A percentile compares a stretch with the other conserved stretches of the same genome.
Evolutionary conservation across 129 eudicot species (phyloP).

Genomic region (sunflower (Helianthus annuus)): DNA sequence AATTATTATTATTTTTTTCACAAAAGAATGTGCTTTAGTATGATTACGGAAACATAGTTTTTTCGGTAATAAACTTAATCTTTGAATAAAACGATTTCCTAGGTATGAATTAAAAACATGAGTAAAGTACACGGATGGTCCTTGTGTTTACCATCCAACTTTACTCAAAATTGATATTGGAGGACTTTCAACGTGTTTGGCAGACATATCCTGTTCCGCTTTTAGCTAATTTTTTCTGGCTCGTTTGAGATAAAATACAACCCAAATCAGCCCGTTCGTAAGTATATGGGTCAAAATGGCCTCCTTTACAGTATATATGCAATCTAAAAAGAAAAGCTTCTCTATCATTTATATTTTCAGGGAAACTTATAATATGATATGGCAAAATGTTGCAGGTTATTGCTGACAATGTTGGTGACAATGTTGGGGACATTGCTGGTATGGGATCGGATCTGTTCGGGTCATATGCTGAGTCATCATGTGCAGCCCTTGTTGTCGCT

Average conservation of each 20-base stretch:
- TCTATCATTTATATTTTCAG: background rate
- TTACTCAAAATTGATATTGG: too few relatives aligned
- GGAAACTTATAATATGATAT: background rate
- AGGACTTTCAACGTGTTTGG: background rate
- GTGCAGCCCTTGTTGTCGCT: constrained; percentile 95
- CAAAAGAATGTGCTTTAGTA: background rate
- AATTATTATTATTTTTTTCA: background rate
- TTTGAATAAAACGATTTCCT: background rate
- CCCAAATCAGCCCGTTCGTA: background rate
- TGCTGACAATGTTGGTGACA: constrained; percentile 95
- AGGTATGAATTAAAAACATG: background rate
- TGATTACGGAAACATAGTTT: background rate
- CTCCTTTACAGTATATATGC: background rate
- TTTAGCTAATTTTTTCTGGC: background rate
- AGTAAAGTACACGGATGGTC: too few relatives aligned
- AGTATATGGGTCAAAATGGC: background rate
- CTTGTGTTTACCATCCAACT: too few relatives aligned
- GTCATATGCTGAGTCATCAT: constrained; percentile 84
- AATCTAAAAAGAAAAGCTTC: background rate
- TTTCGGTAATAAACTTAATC: background rate
- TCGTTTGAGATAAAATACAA: background rate
- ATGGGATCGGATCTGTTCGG: constrained; percentile 98
- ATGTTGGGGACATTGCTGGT: constrained; percentile 95
- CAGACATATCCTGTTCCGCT: background rate
- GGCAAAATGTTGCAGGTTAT: constrained; percentile 57